A percentile compares a stretch with the other conserved stretches of the same genome.
These are phyloP conservation scores for Plasmodium cynomolgi DNA, from an alignment of 169 alveolate genomes.

Conservation along the genomic window DNA sequence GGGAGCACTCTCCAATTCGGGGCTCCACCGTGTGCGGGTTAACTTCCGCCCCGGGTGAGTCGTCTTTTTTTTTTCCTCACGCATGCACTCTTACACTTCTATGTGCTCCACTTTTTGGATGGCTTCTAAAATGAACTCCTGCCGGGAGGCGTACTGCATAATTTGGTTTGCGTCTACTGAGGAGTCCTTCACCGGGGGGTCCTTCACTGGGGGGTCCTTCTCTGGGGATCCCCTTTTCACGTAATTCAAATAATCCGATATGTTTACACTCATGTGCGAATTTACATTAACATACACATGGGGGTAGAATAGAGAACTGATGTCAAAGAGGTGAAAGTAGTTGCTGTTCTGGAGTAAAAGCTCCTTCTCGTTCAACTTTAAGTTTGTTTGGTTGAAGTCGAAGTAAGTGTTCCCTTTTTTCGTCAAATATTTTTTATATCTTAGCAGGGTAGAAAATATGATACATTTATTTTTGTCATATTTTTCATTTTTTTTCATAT, in stretches of 20 bases:
- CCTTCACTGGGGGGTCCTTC: neutral
- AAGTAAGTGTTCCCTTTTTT: slow-evolving; percentile 65
- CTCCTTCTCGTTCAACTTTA: slow-evolving; percentile 64
- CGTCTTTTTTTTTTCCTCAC: neutral
- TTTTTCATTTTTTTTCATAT: slow-evolving; percentile 14
- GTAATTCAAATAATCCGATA: slow-evolving; percentile 45
- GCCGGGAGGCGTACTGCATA: slow-evolving; percentile 2
- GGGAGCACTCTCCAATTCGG: neutral
- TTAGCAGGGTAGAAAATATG: slow-evolving; percentile 50
- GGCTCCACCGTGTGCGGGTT: neutral
- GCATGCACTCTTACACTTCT: slow-evolving; percentile 41
- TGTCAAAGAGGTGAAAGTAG: slow-evolving; percentile 50
- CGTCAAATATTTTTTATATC: slow-evolving; percentile 63
- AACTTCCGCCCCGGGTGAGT: neutral
- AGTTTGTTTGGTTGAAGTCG: slow-evolving; percentile 49
- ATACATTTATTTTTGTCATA: slow-evolving; percentile 18
- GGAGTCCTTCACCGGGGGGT: neutral
- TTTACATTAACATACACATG: slow-evolving; percentile 56
- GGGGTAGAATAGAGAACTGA: slow-evolving; percentile 33
- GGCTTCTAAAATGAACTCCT: slow-evolving; percentile 48
- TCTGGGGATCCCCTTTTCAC: neutral
- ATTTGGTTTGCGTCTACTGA: neutral
- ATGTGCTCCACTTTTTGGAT: slow-evolving; percentile 46
- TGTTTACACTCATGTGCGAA: slow-evolving; percentile 60
- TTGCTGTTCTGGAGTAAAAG: slow-evolving; percentile 57